These are phyloP conservation scores for Fusarium clavum DNA, from an alignment of 2,329 filamentous ascomycete species.

Conservation along the genomic window DNA sequence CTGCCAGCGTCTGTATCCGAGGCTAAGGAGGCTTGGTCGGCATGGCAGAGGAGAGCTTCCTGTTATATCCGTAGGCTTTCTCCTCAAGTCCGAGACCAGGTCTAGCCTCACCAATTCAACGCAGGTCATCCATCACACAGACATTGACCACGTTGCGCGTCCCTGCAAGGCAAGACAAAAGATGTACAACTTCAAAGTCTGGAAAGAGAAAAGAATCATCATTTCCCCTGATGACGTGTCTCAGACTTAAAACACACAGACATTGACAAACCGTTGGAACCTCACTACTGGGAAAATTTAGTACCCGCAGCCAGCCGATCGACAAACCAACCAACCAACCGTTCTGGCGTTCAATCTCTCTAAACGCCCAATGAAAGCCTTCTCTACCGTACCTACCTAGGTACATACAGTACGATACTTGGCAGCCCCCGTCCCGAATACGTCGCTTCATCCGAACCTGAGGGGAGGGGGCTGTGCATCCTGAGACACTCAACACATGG, in stretches of 20 bases:
- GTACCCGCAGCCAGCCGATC: background rate
- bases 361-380: constrained; percentile 15
- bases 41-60: background rate
- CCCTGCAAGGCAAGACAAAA: background rate
- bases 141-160: constrained; percentile 1
- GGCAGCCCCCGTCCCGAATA: constrained; percentile 21
- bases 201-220: background rate
- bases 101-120: background rate
- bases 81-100: background rate
- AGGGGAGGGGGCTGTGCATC: constrained; percentile 30
- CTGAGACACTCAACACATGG: constrained; percentile 17
- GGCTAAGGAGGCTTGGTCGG: background rate
- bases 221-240: constrained; percentile 26
- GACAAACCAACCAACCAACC: background rate
- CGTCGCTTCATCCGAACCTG: constrained; percentile 30
- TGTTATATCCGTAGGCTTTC: constrained; percentile 1
- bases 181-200: background rate
- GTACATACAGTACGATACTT: background rate
- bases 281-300: constrained; percentile 2
- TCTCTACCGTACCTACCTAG: background rate
- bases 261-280: constrained; percentile 27
- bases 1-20: background rate
- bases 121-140: background rate
- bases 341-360: background rate
- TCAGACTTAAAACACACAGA: constrained; percentile 30